Base-by-base conservation (phyloP, 176 grass and related monocot species). In the Elymus sibiricus region DNA sequence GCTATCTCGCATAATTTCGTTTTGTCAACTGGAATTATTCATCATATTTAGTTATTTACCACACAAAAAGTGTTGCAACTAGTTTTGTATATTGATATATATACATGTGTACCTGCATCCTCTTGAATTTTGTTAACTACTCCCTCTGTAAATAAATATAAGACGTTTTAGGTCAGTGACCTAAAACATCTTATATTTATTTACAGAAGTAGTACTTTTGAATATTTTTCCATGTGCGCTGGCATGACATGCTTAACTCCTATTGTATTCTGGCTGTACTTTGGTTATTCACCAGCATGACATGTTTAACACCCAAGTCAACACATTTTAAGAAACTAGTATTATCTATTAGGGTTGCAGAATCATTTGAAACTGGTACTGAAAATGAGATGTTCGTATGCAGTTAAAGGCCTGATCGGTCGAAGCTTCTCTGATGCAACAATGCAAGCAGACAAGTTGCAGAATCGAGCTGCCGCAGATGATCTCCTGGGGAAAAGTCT, bases 391-490 rank as follows among this genome's bases (percentile, higher is more conserved):
- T 76, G 11, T 80, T 64, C 2, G 0, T 63, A 87, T 76, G 82
- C 81, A 88, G 82, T 83, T 65, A 84, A 78, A 70, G 77, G 85
- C 21, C 61, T 80, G 47, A 87, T 91, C 47, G 59, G 43, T 8
- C 59, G 86, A 84, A 83, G 90, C 79, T 84, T 90, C 84, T 78
- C 84, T 44, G 82, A 88, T 71, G 80, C 84, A 86, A 68, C 83
- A 76, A 82, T 87, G 70, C 87, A 88, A 73, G 74, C 46, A 80
- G 92, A 81, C 74, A 94, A 71, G 43, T 65, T 86, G 67, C 94
- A 96, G 71, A 86, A 86, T 88, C 71, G 85, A 70, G 90, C 80
- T 94, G 91, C 77, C 60, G 90, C 91, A 60, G 97, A 96, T 86
- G 97, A 91, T 63, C 59, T 91, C 76, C 82, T 94, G 37, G 81